Evolutionary conservation across 2,329 filamentous ascomycete species (phyloP).

Genomic region (Pestalotiopsis sp.): DNA sequence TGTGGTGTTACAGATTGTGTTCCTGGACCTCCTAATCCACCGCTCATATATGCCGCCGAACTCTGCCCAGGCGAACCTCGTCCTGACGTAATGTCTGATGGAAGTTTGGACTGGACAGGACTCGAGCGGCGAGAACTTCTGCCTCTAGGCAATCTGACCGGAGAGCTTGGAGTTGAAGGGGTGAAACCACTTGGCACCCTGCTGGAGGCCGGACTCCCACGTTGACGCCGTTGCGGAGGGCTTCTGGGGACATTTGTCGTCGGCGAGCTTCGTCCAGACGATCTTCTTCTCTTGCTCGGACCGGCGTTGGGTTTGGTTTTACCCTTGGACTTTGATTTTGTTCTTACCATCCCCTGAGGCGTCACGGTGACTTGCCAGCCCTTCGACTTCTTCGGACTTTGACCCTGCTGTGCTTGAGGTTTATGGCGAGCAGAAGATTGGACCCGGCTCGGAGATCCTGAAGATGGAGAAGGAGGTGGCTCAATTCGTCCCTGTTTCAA

Average conservation of each 20-base stretch:
- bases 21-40: not conserved
- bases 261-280: not conserved
- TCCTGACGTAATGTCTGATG: not conserved
- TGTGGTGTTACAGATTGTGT: not conserved
- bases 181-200: too few species aligned
- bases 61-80: too few species aligned
- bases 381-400: not conserved
- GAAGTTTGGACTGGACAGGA: not conserved
- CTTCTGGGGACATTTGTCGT: not conserved
- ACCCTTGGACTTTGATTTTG: not conserved
- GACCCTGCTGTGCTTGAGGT: not conserved
- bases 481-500: not conserved
- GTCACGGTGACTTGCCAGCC: not conserved
- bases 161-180: not conserved
- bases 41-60: too few species aligned
- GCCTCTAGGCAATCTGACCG: not conserved
- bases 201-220: too few species aligned
- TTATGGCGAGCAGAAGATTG: too few species aligned
- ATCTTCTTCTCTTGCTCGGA: not conserved
- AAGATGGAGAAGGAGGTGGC: not conserved
- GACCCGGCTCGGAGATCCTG: too few species aligned
- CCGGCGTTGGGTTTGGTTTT: not conserved
- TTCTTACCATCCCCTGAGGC: not conserved
- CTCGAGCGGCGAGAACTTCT: not conserved
- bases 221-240: too few species aligned